Evolutionary conservation across 345 rosid species (phyloP), one percentile per base, ranked within the genome.

Genomic region (Populus pruinosa): DNA sequence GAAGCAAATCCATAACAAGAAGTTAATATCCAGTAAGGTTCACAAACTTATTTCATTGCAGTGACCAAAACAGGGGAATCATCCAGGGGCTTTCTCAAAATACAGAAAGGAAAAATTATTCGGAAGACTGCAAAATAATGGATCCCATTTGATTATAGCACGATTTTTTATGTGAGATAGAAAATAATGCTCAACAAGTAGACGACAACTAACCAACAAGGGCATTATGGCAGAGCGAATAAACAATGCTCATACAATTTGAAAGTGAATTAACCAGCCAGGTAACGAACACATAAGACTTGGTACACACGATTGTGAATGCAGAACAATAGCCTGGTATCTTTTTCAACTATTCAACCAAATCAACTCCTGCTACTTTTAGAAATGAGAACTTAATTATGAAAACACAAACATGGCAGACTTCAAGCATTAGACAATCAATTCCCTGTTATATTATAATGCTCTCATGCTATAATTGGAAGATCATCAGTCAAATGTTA

Each of bases 1-100:
- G 23, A 69, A 39, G 67, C 75, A 76, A 81, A 38, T 64, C 59
- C 5, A 21, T 9, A 14, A 35, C 74, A 20, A 70, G 35, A 17
- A 35, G 23, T 76, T 35, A 67, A 10, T 38, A n/a, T 27, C 35
- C 12, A 38, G 59, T 35, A 33, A 11, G 29, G 25, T n/a, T 59
- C 25, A 9, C 29, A 59, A 21, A 59, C 38, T 33, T 74, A 17
- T 6, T 59, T 61, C 31, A 43, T 65, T 25, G n/a, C 70, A 65
- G 12, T 4, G 65, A 17, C 41, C 49, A 63, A 44, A 33, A 49
- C 5, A 61, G 21, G 4, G 9, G 18, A 9, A 64, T 39, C 25
- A 59, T 38, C 47, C 6, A 64, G 11, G 25, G 31, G 63, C 12
- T 13, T 36, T 13, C 67, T 11, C 18, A 64, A 74, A 64, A 62